A percentile compares a stretch with the other conserved stretches of the same genome.
Evolutionary conservation across 768 basidiomycete species (phyloP).

Genomic region (Trametes punicea): DNA sequence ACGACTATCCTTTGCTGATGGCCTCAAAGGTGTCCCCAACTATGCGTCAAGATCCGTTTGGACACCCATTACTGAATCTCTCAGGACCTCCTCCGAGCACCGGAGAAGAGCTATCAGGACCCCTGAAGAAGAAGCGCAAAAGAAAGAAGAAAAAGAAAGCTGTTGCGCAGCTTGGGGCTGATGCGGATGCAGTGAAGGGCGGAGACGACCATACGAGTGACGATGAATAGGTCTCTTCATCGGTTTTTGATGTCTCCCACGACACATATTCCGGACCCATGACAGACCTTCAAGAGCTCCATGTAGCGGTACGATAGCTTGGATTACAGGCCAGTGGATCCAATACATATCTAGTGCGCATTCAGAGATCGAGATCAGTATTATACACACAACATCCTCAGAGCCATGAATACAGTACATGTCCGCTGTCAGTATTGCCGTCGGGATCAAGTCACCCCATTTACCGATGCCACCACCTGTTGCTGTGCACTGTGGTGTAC

Average conservation of each 20-base stretch:
- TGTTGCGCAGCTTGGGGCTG: neutral
- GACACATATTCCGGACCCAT: too few species aligned
- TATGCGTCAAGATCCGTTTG: neutral
- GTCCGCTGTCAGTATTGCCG: neutral
- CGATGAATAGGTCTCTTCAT: neutral
- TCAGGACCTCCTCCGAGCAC: slow-evolving; percentile 41
- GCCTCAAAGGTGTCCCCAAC: neutral
- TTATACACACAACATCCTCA: neutral
- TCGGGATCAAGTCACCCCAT: too few species aligned
- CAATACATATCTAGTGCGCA: neutral
- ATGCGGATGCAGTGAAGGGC: slow-evolving; percentile 1
- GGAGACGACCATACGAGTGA: neutral
- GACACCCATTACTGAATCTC: slow-evolving; percentile 52
- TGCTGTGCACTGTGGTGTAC: slow-evolving; percentile 9
- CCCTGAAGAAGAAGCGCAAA: slow-evolving; percentile 54
- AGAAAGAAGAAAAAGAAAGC: slow-evolving; percentile 45
- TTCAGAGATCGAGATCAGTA: neutral
- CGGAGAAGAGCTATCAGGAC: slow-evolving; percentile 1
- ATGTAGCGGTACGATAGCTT: neutral
- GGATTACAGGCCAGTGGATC: neutral
- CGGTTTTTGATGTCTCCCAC: too few species aligned
- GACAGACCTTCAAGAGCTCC: neutral
- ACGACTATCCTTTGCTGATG: too few species aligned
- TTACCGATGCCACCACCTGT: slow-evolving; percentile 20
- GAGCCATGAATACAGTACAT: neutral